phyloP scores from a whole-genome alignment of 208 protist genomes.

The Leptomonas pyrrhocoris region DNA sequence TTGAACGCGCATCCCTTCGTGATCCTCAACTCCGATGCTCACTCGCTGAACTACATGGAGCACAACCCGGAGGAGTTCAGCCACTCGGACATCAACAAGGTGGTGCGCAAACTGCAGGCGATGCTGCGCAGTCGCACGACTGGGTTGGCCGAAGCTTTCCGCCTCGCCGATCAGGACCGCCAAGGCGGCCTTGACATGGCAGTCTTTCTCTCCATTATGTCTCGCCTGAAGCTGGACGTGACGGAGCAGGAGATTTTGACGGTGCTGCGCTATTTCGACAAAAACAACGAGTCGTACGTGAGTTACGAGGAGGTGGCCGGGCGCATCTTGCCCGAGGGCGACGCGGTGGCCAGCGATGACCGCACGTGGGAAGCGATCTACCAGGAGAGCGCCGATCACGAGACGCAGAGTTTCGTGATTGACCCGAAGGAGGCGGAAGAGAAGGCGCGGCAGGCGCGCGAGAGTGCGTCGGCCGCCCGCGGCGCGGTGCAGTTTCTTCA shows the following conservation, averaged over 20 bases:
- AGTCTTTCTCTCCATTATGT: slow-evolving; percentile 80
- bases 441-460: slow-evolving; percentile 36
- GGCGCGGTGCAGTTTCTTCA: slow-evolving; percentile 73
- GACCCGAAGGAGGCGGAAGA: slow-evolving; percentile 67
- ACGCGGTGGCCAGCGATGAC: slow-evolving; percentile 61
- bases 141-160: slow-evolving; percentile 84
- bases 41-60: slow-evolving; percentile 94
- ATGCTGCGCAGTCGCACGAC: slow-evolving; percentile 82
- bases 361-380: slow-evolving; percentile 79
- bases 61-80: slow-evolving; percentile 78
- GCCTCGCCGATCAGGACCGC: slow-evolving; percentile 63
- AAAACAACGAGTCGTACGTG: slow-evolving; percentile 88
- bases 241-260: slow-evolving; percentile 92
- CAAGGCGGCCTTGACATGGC: slow-evolving; percentile 71
- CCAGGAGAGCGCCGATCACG: slow-evolving; percentile 65
- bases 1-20: slow-evolving; percentile 87
- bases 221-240: slow-evolving; percentile 66
- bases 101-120: slow-evolving; percentile 88
- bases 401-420: slow-evolving; percentile 54
- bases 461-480: slow-evolving; percentile 49
- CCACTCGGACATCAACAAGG: slow-evolving; percentile 87
- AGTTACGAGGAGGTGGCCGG: slow-evolving; percentile 89
- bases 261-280: slow-evolving; percentile 93
- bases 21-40: slow-evolving; percentile 86
- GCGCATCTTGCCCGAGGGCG: slow-evolving; percentile 79